Conservation (phyloP, 345 rosid species). For the Murraya paniculata region DNA sequence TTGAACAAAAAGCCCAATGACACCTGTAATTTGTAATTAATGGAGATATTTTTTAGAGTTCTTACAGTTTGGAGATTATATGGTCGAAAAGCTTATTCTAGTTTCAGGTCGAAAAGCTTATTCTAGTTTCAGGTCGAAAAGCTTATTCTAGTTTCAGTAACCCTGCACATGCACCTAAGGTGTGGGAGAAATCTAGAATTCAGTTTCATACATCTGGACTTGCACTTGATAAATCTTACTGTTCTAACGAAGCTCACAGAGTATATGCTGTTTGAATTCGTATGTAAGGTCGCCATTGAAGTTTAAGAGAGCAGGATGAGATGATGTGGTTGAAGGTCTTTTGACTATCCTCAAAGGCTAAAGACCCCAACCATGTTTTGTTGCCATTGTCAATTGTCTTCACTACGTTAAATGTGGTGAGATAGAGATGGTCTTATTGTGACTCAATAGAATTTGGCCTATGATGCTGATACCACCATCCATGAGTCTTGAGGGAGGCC, state of each 20-base stretch:
- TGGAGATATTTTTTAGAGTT: not conserved
- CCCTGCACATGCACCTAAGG: not conserved
- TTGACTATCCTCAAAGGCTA: not conserved
- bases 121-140: not conserved
- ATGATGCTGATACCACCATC: not conserved
- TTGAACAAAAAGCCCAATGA: not conserved
- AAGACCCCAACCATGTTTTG: not conserved
- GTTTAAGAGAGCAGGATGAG: not conserved
- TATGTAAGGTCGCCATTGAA: not conserved
- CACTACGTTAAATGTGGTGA: not conserved
- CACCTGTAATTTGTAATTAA: not conserved
- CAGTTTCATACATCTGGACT: not conserved
- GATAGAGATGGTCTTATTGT: not conserved
- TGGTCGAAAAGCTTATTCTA: not conserved
- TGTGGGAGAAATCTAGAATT: not conserved
- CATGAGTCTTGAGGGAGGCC: not conserved
- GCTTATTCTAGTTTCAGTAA: not conserved
- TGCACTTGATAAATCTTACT: not conserved
- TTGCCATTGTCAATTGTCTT: not conserved
- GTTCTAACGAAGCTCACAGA: not conserved
- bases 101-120: too few species aligned
- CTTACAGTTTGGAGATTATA: not conserved
- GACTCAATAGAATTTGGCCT: not conserved
- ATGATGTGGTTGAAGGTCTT: not conserved
- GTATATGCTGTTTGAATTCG: not conserved